Evolutionary conservation across 2,329 filamentous ascomycete species (phyloP).

Genomic region (Aspergillus proliferans): DNA sequence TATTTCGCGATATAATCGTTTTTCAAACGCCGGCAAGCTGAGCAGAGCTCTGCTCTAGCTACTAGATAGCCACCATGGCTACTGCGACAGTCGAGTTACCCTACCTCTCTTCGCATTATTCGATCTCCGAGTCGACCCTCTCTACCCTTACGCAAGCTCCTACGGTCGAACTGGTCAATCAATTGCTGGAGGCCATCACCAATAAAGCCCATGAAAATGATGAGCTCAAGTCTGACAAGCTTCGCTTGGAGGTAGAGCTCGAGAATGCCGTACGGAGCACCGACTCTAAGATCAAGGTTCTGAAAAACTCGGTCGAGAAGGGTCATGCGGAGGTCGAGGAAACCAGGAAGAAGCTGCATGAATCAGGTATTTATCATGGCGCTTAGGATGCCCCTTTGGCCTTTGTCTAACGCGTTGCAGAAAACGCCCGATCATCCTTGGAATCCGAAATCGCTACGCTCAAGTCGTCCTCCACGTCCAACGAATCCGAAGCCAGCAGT

Average conservation of each 20-base stretch:
- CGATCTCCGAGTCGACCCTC: constrained; percentile 51
- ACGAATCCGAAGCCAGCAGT: constrained; percentile 62
- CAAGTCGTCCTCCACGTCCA: constrained; percentile 64
- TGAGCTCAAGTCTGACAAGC: constrained; percentile 75
- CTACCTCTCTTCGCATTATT: constrained; percentile 54
- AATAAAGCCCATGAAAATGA: constrained; percentile 78
- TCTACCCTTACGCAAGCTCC: constrained; percentile 51
- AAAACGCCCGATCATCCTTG: constrained; percentile 66
- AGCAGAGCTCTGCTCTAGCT: constrained; percentile 13
- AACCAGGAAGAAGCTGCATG: constrained; percentile 70
- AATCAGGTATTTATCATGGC: constrained; percentile 58
- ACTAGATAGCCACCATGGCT: constrained; percentile 42
- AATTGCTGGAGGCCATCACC: constrained; percentile 67
- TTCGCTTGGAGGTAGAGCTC: constrained; percentile 83
- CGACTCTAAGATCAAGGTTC: constrained; percentile 73
- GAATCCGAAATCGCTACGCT: constrained; percentile 76
- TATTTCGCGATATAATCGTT: constrained; percentile 6
- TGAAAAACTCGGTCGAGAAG: constrained; percentile 77
- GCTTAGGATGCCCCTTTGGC: neutral
- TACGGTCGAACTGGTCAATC: constrained; percentile 70
- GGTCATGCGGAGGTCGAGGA: constrained; percentile 77
- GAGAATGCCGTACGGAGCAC: constrained; percentile 81
- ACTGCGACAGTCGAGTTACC: constrained; percentile 51
- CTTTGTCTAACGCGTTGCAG: constrained; percentile 42
- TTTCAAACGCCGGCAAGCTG: neutral